Percentiles rank a stretch among this genome's conserved stretches.
These are phyloP conservation scores for Zygosaccharomyces siamensis DNA, from an alignment of 805 yeast genomes.

Conservation along the genomic window DNA sequence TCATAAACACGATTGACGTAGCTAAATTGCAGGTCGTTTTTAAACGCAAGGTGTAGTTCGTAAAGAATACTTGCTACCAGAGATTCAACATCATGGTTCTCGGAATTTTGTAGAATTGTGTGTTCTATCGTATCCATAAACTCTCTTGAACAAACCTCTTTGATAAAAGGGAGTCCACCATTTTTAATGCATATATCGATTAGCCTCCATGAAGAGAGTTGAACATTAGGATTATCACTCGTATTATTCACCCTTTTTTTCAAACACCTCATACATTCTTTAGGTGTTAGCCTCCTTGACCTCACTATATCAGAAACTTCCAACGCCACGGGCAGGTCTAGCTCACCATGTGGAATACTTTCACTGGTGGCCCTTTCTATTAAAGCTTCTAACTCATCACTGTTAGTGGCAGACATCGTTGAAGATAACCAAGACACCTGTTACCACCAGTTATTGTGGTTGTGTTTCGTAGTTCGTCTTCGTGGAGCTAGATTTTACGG, in stretches of 20 bases:
- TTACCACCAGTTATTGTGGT: too few relatives aligned
- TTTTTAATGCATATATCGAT: conserved; percentile 87
- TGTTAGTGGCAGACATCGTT: conserved; percentile 27
- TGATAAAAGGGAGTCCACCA: conserved; percentile 81
- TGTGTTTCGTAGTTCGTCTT: neutral
- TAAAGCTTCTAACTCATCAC: conserved; percentile 49
- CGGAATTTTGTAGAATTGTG: conserved; percentile 37
- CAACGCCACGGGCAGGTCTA: conserved; percentile 66
- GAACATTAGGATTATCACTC: conserved; percentile 68
- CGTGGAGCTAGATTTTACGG: neutral
- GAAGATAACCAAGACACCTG: neutral
- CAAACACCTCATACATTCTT: conserved; percentile 78
- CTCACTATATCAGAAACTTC: conserved; percentile 86
- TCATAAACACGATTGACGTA: conserved; percentile 62
- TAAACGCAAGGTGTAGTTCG: conserved; percentile 72
- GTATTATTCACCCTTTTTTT: conserved; percentile 64
- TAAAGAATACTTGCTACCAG: conserved; percentile 61
- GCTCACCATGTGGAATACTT: conserved; percentile 86
- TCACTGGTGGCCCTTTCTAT: conserved; percentile 80
- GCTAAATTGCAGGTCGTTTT: conserved; percentile 56
- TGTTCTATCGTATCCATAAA: conserved; percentile 72
- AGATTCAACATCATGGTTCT: conserved; percentile 51
- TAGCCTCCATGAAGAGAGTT: conserved; percentile 67
- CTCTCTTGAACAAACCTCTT: conserved; percentile 76
- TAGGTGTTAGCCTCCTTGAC: conserved; percentile 70